Base-by-base conservation (phyloP, 202 grass and related monocot genomes). In the Dendrocalamus latiflorus region DNA sequence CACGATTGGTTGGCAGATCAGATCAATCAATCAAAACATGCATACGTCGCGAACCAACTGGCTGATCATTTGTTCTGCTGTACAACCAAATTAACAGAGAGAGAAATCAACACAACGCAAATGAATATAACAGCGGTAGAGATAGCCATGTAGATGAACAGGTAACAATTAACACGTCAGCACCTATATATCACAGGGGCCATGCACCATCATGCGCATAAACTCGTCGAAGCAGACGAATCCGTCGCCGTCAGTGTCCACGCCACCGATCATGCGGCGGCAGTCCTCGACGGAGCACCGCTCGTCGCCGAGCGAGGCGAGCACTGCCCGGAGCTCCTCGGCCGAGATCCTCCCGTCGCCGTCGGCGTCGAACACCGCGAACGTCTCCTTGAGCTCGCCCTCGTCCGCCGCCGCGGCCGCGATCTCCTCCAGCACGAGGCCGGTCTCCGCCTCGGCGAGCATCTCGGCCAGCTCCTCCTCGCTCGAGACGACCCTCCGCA, bases 271-370 rank as follows among this genome's bases (percentile, higher is more conserved):
- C 88, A 93, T 95, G 80, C 90, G 86, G 1, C 82, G 81, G 82
- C 93, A 95, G 74, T 95, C 93, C 5, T 95, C 93, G 36, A 93
- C 81, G 48, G 90, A 85, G 78, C 90, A 95, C 0, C 24, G 48
- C 2, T 69, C 77, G 54, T 93, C 93, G 54, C 93, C 93, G 68
- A 95, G 84, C 45, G 82, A 42, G 0, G 85, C 61, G 18, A 95
- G 78, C 34, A 93, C 83, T 14, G 78, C 77, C 4, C 68, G 11
- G 28, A 94, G 87, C 84, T 94, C 92, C 81, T 94, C 89, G 0
- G 92, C 89, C 0, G 92, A 93, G 88, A 95, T 95, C 90, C 85
- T 79, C n/a, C 93, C 93, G 65, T 93, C 93, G 8, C 90, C 93
- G 75, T 95, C 72, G 0, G 84, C 88, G 59, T 95, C 93, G 58